Evolutionary conservation across 257 asterid genomes (phyloP), one percentile per base, ranked within the genome.

Genomic region (Phtheirospermum japonicum): DNA sequence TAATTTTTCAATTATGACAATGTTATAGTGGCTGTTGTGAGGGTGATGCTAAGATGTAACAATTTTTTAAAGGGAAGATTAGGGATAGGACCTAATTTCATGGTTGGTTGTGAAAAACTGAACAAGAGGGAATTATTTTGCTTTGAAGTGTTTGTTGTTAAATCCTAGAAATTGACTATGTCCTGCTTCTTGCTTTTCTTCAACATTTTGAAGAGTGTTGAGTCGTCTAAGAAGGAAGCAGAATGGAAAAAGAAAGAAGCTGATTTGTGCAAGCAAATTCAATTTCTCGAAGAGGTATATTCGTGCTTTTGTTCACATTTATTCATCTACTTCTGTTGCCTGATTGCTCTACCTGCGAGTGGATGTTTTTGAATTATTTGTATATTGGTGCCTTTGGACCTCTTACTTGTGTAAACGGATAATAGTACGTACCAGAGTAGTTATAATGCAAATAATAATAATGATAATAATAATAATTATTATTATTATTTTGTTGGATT

Each of bases 161-260:
- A n/a, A 10, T 42, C 53, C 39, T 51, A 2, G 9, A 39, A 57
- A 64, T 50, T 31, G 19, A 40, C 20, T 30, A 28, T 56, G 23
- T 14, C 66, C 53, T 46, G 23, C 2, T 48, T 48, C 54, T 17
- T 75, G 51, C 34, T 13, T 63, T 65, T 65, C 51, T 18, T 66
- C 37, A 34, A 53, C 40, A 50, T 71, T 10, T 50, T 66, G 76
- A 82, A 90, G 96, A 71, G 67, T 23, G 74, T 67, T 13, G 84
- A 79, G 5, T 85, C 16, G 84, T 70, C 73, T 45, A 76, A 71
- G 73, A 85, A 82, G 75, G 93, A 85, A 80, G 60, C 45, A n/a
- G 79, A 76, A 54, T 92, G 89, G 90, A 79, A 71, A 80, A 83
- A n/a, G n/a, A n/a, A n/a, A n/a, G n/a, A n/a, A n/a, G n/a, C n/a